Evolutionary conservation across 352 stramenopile species (phyloP), one percentile per base, ranked within the genome.

Genomic region (Lagenidium giganteum): DNA sequence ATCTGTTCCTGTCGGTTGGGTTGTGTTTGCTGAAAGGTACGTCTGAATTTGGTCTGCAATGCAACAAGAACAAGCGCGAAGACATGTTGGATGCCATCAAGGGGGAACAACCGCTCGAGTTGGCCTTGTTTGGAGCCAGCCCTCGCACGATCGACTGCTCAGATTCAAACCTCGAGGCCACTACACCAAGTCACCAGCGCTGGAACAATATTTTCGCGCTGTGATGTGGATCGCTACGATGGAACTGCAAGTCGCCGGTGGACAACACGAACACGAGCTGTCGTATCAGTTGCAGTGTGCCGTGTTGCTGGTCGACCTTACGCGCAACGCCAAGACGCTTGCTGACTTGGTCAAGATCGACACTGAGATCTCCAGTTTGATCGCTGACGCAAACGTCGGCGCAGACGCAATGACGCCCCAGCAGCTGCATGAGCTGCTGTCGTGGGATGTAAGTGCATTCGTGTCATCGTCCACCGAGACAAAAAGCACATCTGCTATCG

Each of bases 51-150:
- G n/a, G n/a, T n/a, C n/a, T n/a, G n/a, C n/a, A n/a, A n/a, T n/a
- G n/a, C n/a, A 11, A 14, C 28, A n/a, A 14, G 11, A n/a, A n/a
- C n/a, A n/a, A n/a, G n/a, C n/a, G n/a, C n/a, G n/a, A n/a, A n/a
- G n/a, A n/a, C n/a, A n/a, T n/a, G n/a, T n/a, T n/a, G n/a, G n/a
- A n/a, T n/a, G n/a, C n/a, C n/a, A n/a, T n/a, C n/a, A n/a, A n/a
- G n/a, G n/a, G n/a, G n/a, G n/a, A n/a, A n/a, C n/a, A n/a, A n/a
- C n/a, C n/a, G n/a, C n/a, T n/a, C n/a, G n/a, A n/a, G n/a, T 4
- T 53, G 5, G 23, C 43, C 4, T 20, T 59, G 1, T 55, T 59
- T 26, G 37, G 42, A 6, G 31, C 32, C 9, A n/a, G n/a, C n/a
- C n/a, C n/a, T n/a, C n/a, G n/a, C n/a, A n/a, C 11, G n/a, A n/a